Evolutionary conservation across 306 rosid species (phyloP).

Genomic region (Cucurbita pepo): DNA sequence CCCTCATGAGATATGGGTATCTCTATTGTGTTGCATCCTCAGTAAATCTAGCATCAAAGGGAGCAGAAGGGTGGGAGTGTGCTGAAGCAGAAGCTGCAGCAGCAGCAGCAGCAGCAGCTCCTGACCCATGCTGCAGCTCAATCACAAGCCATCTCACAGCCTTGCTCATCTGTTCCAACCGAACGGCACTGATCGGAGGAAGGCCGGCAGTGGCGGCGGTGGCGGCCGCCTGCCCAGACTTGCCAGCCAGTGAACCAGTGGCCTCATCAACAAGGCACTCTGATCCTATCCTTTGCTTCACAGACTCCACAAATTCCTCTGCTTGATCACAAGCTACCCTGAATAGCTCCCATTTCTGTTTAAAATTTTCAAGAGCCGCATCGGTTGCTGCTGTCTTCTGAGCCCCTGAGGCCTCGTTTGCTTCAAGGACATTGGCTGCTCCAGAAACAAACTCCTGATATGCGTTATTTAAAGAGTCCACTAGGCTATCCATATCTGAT

Average conservation of each 20-base stretch:
- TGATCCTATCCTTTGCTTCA: constrained; percentile 70
- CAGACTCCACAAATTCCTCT: constrained; percentile 69
- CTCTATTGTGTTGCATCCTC: constrained; percentile 63
- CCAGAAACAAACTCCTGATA: constrained; percentile 61
- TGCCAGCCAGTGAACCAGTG: constrained; percentile 44
- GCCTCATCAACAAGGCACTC: constrained; percentile 79
- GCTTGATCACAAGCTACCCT: constrained; percentile 72
- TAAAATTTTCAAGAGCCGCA: constrained; percentile 52
- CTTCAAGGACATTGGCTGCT: constrained; percentile 49
- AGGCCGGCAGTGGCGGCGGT: constrained; percentile 23
- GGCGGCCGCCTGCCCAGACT: constrained; percentile 31
- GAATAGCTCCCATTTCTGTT: constrained; percentile 70
- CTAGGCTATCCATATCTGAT: constrained; percentile 41
- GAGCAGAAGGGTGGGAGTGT: constrained; percentile 44
- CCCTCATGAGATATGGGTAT: constrained; percentile 1
- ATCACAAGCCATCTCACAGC: constrained; percentile 68
- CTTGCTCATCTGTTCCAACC: constrained; percentile 76
- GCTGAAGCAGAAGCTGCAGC: constrained; percentile 24
- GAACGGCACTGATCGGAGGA: constrained; percentile 59
- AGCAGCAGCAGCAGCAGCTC: constrained; percentile 24
- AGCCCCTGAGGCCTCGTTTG: constrained; percentile 32
- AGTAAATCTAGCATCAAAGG: constrained; percentile 62
- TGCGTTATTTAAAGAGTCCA: constrained; percentile 47
- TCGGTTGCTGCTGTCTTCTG: constrained; percentile 43
- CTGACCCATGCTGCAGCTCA: constrained; percentile 64